Base-by-base conservation (phyloP, 2,329 filamentous ascomycete genomes). In the Xylaria polymorpha region DNA sequence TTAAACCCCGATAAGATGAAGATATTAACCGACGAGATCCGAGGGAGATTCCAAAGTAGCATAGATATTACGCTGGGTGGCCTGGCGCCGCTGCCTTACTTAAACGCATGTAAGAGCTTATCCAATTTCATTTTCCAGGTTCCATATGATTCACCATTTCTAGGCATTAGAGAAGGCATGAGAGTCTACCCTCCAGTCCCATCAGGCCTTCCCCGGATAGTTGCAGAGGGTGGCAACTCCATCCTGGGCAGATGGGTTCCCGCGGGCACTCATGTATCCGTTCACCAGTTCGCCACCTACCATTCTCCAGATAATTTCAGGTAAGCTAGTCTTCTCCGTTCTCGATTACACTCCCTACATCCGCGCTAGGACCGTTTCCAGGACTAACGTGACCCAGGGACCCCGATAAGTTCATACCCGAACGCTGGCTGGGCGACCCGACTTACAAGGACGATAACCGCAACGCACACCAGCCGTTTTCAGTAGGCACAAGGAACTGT, bases 11-110 rank as follows among this genome's bases (percentile, higher is more conserved):
- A 69, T 3, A 75, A 70, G 12, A 69, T 78, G n/a, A 51, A 71
- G 1, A 71, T 62, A 10, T 67, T 80, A 7, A 71, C 70, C 8
- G 39, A 73, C 7, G 79, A 80, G 66, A 70, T 81, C 22, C 75
- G 77, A 2, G 43, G 39, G 4, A 69, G 51, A 3, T 81, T 80
- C 44, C 51, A 37, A 6, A 63, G 50, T 7, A 62, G 58, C 12
- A 68, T 72, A 3, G 75, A 81, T 12, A 80, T 81, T 9, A 71
- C 32, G 14, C 64, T 76, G 10, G 74, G 70, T 2, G 50, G 32
- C 6, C 20, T 71, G 2, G 71, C 69, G 2, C 51, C 57, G 10
- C 39, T 76, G 1, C 60, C 58, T 50, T 76, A 76, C 56, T 46
- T 74, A n/a, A 76, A 75, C 35, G 74, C 75, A 14, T 76, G 74